Base-by-base conservation (phyloP, 139 green algal genomes). In the Dunaliella primolecta region DNA sequence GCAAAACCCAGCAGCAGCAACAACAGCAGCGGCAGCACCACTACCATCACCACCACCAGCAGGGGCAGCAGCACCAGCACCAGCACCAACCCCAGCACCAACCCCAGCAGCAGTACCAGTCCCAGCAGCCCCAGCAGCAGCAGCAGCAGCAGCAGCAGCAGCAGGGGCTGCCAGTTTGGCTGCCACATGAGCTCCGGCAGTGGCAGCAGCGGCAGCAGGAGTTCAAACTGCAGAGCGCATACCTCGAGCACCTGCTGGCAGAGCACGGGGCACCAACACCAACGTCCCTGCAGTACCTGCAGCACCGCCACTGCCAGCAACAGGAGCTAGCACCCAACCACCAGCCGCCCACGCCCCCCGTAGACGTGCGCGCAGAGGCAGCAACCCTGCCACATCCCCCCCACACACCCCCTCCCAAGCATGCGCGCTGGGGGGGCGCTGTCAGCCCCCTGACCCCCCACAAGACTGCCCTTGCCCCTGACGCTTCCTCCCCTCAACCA, bases 131-230 rank as follows among this genome's bases (percentile, higher is more conserved):
- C 7, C 7, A 64, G 46, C 46, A 64, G 15, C 7, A 15, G 46
- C 7, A 15, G 46, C 46, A 64, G 46, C 46, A 64, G 7, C 7
- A 64, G 46, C 46, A 64, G 15, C 46, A 15, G 46, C 7, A n/a
- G n/a, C n/a, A n/a, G n/a, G n/a, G n/a, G n/a, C n/a, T n/a, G n/a
- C n/a, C n/a, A n/a, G n/a, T n/a, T n/a, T n/a, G n/a, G n/a, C n/a
- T 7, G 46, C 7, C 46, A 15, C 46, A 64, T 7, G 46, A 64
- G 46, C 46, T 25, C 7, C 46, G 15, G 46, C 46, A 64, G 46
- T 82, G 32, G 75, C 80, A 72, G 80, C 84, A 75, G 80, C 80
- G 46, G 79, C 84, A 36, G 84, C 81, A 55, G 71, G n/a, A n/a
- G n/a, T n/a, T n/a, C n/a, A n/a, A n/a, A n/a, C n/a, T n/a, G n/a